Conservation (phyloP, 768 basidiomycete genomes). For the Lactarius akahatsu region DNA sequence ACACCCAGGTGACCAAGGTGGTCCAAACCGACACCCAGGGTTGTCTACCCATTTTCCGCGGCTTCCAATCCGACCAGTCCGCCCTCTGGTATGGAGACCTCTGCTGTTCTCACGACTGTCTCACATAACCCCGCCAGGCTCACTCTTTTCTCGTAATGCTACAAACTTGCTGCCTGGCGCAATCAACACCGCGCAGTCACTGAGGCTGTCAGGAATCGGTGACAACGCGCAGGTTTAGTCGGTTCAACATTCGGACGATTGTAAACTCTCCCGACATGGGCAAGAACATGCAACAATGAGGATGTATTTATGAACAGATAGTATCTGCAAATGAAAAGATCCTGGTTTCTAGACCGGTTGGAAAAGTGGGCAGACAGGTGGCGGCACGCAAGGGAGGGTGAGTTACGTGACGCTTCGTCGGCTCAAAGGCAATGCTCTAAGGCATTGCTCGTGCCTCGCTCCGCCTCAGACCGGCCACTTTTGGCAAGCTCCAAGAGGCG, state of each 20-base stretch:
- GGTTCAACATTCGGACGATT: conserved; percentile 30
- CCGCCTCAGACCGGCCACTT: too few species aligned
- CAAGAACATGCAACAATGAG: conserved; percentile 28
- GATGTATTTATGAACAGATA: too few species aligned
- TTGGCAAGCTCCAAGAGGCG: too few species aligned
- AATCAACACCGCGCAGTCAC: conserved; percentile 29
- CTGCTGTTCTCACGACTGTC: background rate
- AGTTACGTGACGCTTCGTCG: too few species aligned
- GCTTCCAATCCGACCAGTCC: background rate
- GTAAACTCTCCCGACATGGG: conserved; percentile 35
- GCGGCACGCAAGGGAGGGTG: too few species aligned
- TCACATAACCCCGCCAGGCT: background rate
- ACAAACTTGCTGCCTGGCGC: conserved; percentile 18
- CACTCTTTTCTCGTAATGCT: conserved; percentile 27
- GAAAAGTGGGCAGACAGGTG: too few species aligned
- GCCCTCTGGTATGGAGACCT: background rate
- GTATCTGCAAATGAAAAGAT: too few species aligned
- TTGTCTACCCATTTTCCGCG: background rate
- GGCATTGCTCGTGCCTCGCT: too few species aligned
- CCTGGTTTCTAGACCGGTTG: too few species aligned
- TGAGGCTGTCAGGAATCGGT: conserved; percentile 36
- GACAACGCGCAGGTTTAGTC: conserved; percentile 24
- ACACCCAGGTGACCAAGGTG: background rate
- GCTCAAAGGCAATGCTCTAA: too few species aligned
- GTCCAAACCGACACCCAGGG: background rate